Conservation (phyloP, 2,329 filamentous ascomycete genomes). For the Triangularia setosa region DNA sequence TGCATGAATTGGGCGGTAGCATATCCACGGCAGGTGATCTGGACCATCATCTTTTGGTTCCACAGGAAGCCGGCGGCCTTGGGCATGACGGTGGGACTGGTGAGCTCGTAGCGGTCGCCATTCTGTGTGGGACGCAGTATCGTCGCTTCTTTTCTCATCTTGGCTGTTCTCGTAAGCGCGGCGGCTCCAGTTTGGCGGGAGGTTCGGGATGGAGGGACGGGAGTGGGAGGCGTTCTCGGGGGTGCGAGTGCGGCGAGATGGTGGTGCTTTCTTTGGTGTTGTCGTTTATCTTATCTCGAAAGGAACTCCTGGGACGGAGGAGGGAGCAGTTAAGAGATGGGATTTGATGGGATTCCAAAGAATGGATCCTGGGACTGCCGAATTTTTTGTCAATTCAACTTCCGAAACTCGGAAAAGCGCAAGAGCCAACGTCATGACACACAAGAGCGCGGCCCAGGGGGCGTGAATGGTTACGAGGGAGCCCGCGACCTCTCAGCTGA, state of each 20-base stretch:
- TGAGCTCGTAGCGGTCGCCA: constrained; percentile 53
- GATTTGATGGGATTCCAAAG: background rate
- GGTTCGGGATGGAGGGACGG: constrained; percentile 1
- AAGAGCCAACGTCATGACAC: constrained; percentile 13
- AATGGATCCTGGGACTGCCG: background rate
- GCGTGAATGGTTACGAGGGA: constrained; percentile 9
- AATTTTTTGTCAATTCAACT: constrained; percentile 7
- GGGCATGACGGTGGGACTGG: constrained; percentile 52
- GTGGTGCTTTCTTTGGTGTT: background rate
- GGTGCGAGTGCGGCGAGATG: background rate
- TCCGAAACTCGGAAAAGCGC: constrained; percentile 14
- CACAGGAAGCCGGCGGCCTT: constrained; percentile 55
- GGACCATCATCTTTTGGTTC: constrained; percentile 61
- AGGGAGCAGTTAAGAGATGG: background rate
- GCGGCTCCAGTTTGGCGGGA: background rate
- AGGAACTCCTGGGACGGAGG: background rate
- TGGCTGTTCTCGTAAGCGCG: constrained; percentile 9
- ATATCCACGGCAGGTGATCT: constrained; percentile 56
- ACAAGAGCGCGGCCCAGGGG: constrained; percentile 14
- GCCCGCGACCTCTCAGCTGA: constrained; percentile 17
- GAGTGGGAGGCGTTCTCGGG: background rate
- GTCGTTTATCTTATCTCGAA: background rate
- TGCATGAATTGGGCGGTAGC: constrained; percentile 58
- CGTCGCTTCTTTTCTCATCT: constrained; percentile 25
- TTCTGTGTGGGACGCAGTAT: constrained; percentile 42